These are phyloP conservation scores for Pontederia crassipes DNA, from an alignment of 176 grass and related monocot genomes.

Conservation along the genomic window DNA sequence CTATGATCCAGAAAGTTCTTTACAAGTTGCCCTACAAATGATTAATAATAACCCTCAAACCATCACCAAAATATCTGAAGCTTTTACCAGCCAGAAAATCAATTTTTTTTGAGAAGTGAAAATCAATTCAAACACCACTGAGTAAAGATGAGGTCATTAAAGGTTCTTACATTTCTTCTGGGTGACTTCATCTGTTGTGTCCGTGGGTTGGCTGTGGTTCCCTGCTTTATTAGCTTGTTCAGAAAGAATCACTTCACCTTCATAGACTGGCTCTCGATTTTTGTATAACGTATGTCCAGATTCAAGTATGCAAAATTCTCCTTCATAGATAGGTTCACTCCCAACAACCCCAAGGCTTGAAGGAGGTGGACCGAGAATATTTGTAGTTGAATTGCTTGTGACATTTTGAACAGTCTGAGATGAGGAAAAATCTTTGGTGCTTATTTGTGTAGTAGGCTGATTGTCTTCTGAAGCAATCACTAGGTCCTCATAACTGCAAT, in stretches of 20 bases:
- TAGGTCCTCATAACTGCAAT: constrained; percentile 27
- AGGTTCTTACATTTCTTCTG: constrained; percentile 58
- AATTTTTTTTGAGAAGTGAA: neutral
- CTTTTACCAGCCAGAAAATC: neutral
- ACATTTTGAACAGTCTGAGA: constrained; percentile 22
- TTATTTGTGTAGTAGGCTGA: constrained; percentile 30
- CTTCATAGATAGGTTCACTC: constrained; percentile 85
- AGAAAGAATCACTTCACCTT: constrained; percentile 71
- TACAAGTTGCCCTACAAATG: constrained; percentile 81
- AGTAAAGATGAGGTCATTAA: constrained; percentile 2
- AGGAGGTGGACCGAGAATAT: constrained; percentile 13
- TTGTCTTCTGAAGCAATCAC: constrained; percentile 12
- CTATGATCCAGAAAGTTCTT: constrained; percentile 69
- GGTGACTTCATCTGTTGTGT: constrained; percentile 22
- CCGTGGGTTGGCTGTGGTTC: constrained; percentile 5
- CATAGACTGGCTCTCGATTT: constrained; percentile 70
- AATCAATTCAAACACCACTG: neutral
- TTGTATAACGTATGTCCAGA: constrained; percentile 27
- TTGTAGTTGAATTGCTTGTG: neutral
- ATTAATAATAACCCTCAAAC: constrained; percentile 10
- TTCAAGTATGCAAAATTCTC: constrained; percentile 70
- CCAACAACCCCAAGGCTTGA: constrained; percentile 21
- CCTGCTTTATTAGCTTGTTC: constrained; percentile 49
- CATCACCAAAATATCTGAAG: neutral
- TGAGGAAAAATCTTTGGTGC: constrained; percentile 4